phyloP scores from a whole-genome alignment of 768 basidiomycete species.

The Leccinum uliginosum region DNA sequence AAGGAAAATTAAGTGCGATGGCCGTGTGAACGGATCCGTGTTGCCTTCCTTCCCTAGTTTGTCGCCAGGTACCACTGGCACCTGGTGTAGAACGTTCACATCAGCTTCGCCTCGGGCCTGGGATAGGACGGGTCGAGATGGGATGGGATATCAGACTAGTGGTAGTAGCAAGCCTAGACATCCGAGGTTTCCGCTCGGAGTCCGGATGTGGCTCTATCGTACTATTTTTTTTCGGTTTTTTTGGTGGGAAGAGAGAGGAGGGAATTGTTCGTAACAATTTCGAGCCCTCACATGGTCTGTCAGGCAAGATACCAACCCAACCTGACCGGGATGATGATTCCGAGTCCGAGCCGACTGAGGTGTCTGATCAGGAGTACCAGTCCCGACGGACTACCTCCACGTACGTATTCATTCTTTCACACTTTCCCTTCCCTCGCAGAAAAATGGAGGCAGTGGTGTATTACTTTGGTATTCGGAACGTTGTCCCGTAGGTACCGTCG shows the following conservation, averaged over 20 bases:
- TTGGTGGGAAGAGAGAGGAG: background rate
- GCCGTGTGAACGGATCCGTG: background rate
- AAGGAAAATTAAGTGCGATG: background rate
- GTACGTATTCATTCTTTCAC: background rate
- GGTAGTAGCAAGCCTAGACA: background rate
- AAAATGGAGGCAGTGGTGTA: background rate
- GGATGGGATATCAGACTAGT: background rate
- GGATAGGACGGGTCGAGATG: background rate
- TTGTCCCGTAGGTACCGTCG: background rate
- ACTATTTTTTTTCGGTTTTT: background rate
- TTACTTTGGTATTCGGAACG: background rate
- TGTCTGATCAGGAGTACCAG: background rate
- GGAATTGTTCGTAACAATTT: background rate
- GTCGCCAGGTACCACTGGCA: background rate
- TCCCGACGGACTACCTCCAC: background rate
- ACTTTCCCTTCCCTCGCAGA: background rate
- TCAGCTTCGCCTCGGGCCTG: background rate
- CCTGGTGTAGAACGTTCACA: background rate
- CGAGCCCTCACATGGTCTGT: background rate
- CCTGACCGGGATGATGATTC: background rate
- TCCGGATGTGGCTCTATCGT: background rate
- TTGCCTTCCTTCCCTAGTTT: background rate
- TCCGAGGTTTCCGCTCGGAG: conserved; percentile 15
- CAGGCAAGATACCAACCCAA: background rate
- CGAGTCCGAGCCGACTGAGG: background rate